Evolutionary conservation across 768 basidiomycete genomes (phyloP), one percentile per base, ranked within the genome.

Genomic region (Collybiopsis luxurians): DNA sequence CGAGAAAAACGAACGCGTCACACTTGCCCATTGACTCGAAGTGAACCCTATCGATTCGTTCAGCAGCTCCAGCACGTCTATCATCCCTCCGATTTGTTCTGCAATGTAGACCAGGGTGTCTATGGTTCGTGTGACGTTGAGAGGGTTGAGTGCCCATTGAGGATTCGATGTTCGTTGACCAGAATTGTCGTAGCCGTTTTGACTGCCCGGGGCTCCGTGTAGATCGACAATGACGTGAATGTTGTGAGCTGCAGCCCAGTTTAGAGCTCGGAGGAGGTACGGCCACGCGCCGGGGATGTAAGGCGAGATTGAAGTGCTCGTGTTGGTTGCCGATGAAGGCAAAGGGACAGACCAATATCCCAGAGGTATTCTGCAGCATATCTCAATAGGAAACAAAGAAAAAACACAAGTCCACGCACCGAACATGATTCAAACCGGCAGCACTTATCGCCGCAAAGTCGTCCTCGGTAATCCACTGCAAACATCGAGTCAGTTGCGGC

Each of bases 261-360:
- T 71, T 45, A 90, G 78, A 1, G 81, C 83, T 47, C 75, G 76
- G 19, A 86, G 73, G 59, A 90, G 76, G 68, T 87, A 87, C 2
- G 84, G 77, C 81, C 86, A 89, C 28, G 86, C 87, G 9, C 87
- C 87, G 0, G 83, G 67, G 45, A 79, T 74, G 65, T 82, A 88
- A 0, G 86, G 86, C 2, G 72, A 56, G 1, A 40, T 30, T 2
- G 58, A 61, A 19, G 57, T 61, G 17, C 74, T 73, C 4, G 65
- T 71, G 48, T 77, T 75, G 5, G 84, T 85, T 59, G 82, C 79
- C 13, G 77, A 68, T 30, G 82, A 72, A 3, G 80, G 80, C 31
- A 86, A 69, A 0, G 87, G 87, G n/a, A 89, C 79, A n/a, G 86
- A 86, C 88, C 88, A 90, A 66, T 85, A 90, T 9, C 87, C 87